Evolutionary conservation across 192 early-diverging fungal genomes (phyloP).

Genomic region (Coemansia sp.): DNA sequence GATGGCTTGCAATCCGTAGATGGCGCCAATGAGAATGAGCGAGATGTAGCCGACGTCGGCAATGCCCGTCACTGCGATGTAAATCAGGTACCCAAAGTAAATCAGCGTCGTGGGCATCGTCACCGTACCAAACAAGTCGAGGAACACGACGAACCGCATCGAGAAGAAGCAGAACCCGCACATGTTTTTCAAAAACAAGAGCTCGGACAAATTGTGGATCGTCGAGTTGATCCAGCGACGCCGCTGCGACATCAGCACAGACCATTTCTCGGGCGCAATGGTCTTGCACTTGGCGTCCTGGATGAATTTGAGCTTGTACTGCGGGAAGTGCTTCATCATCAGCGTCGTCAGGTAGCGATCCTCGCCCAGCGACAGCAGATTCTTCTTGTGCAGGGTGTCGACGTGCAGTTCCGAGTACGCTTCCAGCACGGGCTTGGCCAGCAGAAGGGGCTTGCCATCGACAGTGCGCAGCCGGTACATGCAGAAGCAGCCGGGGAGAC

Average conservation of each 20-base stretch:
- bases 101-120: conserved; percentile 82
- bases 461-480: conserved; percentile 81
- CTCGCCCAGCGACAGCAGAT: conserved; percentile 93
- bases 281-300: conserved; percentile 90
- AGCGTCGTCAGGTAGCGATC: conserved; percentile 97
- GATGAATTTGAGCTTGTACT: conserved; percentile 92
- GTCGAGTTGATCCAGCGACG: conserved; percentile 99
- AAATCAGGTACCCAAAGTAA: conserved; percentile 83
- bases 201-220: conserved; percentile 94
- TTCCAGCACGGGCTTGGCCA: conserved; percentile 76
- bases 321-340: conserved; percentile 97
- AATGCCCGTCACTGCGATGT: conserved; percentile 63
- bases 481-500: conserved; percentile 87
- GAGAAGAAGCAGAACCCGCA: conserved; percentile 99
- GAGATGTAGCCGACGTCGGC: conserved; percentile 81
- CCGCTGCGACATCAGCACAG: conserved; percentile 89
- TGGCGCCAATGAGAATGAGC: conserved; percentile 75
- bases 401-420: conserved; percentile 93
- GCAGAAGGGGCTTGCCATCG: conserved; percentile 73
- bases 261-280: conserved; percentile 89
- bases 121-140: conserved; percentile 89
- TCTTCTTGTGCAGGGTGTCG: conserved; percentile 98
- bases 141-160: conserved; percentile 96
- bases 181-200: conserved; percentile 82
- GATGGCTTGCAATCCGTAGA: conserved; percentile 89